phyloP scores from a whole-genome alignment of 169 alveolate species.

The Plasmodium yoelii region DNA sequence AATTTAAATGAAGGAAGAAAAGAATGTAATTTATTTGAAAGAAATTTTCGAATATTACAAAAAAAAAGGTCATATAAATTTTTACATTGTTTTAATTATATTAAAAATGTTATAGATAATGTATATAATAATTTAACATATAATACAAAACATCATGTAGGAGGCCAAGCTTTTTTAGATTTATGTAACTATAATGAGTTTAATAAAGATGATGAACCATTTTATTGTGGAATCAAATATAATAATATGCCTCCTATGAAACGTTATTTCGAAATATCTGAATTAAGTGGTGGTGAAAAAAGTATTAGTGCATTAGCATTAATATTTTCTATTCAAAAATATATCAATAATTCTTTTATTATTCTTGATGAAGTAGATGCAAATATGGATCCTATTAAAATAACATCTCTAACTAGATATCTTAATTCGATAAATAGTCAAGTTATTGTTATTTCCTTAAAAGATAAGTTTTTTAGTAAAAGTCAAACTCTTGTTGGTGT shows the following conservation, averaged over 20 bases:
- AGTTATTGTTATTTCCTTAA: constrained; percentile 90
- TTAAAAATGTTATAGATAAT: constrained; percentile 80
- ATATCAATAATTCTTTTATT: constrained; percentile 92
- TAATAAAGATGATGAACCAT: constrained; percentile 82
- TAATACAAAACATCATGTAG: constrained; percentile 77
- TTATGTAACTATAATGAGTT: constrained; percentile 82
- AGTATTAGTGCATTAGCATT: constrained; percentile 95
- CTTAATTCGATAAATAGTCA: constrained; percentile 85
- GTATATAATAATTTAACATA: constrained; percentile 81
- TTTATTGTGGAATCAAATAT: constrained; percentile 81
- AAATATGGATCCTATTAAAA: constrained; percentile 91
- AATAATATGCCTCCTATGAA: constrained; percentile 87
- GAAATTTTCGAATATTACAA: constrained; percentile 80
- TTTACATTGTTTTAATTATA: constrained; percentile 82
- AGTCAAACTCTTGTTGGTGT: constrained; percentile 92
- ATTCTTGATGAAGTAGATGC: constrained; percentile 96
- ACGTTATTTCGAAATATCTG: constrained; percentile 80
- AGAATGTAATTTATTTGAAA: constrained; percentile 78
- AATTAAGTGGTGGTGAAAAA: constrained; percentile 96
- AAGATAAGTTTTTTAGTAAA: constrained; percentile 87
- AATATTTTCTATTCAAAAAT: constrained; percentile 91
- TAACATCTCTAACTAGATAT: constrained; percentile 83
- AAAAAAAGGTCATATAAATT: constrained; percentile 81
- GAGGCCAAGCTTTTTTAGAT: constrained; percentile 84
- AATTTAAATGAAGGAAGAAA: constrained; percentile 45